These are phyloP conservation scores for Penstemon newberryi DNA, from an alignment of 257 asterid genomes.

Conservation along the genomic window DNA sequence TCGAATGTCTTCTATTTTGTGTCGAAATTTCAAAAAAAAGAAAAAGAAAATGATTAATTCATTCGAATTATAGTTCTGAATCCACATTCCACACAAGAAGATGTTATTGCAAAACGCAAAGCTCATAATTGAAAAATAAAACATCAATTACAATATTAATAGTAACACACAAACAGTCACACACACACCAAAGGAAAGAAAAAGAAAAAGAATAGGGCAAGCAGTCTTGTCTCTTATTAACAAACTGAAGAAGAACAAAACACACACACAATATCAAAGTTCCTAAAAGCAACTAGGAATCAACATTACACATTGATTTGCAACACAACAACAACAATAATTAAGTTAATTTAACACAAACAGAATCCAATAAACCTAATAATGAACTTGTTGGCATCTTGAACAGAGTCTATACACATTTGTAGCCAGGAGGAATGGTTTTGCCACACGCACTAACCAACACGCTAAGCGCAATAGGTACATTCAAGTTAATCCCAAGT, in stretches of 20 bases:
- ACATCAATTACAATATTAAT: neutral
- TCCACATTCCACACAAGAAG: too few relatives aligned
- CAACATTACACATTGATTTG: neutral
- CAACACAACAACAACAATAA: slow-evolving; percentile 16
- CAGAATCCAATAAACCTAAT: neutral
- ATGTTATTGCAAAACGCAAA: neutral
- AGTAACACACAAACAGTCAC: slow-evolving; percentile 3
- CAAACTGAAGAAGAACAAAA: neutral
- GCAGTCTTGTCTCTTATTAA: slow-evolving; percentile 32
- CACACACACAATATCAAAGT: neutral
- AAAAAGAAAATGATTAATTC: too few relatives aligned
- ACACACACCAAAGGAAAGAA: neutral
- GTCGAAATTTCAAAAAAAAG: too few relatives aligned
- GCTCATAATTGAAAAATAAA: neutral
- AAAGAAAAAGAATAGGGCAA: slow-evolving; percentile 19
- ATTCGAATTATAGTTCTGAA: too few relatives aligned
- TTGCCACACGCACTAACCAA: slow-evolving; percentile 65
- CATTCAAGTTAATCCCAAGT: slow-evolving; percentile 75
- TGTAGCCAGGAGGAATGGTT: slow-evolving; percentile 67
- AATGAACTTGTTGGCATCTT: neutral
- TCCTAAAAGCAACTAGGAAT: slow-evolving; percentile 8
- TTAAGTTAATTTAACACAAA: neutral
- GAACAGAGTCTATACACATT: slow-evolving; percentile 41
- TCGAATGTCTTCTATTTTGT: too few relatives aligned
- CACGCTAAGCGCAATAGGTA: slow-evolving; percentile 72